phyloP scores from a whole-genome alignment of 1,284 basidiomycete species.

The Fomitiporia mediterranea region DNA sequence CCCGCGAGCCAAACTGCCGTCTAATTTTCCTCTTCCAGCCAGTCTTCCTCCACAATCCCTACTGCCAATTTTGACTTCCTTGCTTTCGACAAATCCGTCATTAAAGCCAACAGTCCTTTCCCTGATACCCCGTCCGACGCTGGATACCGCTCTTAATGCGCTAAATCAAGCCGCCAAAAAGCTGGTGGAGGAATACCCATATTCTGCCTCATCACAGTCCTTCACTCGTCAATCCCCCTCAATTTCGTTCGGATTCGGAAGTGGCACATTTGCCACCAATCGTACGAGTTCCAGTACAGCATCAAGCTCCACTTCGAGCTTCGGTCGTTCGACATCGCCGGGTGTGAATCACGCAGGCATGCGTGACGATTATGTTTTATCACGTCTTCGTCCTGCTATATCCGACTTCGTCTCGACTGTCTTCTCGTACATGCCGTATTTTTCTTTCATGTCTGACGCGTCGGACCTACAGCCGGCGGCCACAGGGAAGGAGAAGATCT shows the following conservation, averaged over 20 bases:
- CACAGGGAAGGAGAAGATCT: constrained; percentile 53
- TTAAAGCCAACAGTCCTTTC: constrained; percentile 64
- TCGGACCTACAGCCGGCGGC: constrained; percentile 38
- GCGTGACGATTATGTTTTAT: constrained; percentile 73
- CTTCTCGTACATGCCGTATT: constrained; percentile 77
- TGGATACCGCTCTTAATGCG: constrained; percentile 67
- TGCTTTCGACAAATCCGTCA: constrained; percentile 59
- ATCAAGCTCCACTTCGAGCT: constrained; percentile 26
- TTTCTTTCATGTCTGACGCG: constrained; percentile 46
- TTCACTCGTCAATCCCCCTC: constrained; percentile 25
- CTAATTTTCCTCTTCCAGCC: constrained; percentile 38
- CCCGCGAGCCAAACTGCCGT: constrained; percentile 11
- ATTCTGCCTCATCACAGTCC: constrained; percentile 42
- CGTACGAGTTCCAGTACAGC: constrained; percentile 25
- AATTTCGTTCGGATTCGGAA: constrained; percentile 23
- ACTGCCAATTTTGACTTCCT: constrained; percentile 61
- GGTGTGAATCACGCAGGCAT: constrained; percentile 42
- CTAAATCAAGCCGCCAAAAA: constrained; percentile 63
- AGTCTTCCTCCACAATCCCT: constrained; percentile 69
- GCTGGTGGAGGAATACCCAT: constrained; percentile 74
- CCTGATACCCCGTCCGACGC: constrained; percentile 72
- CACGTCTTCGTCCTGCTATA: constrained; percentile 68
- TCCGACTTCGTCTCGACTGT: constrained; percentile 69
- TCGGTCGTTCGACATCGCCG: constrained; percentile 25
- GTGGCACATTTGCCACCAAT: constrained; percentile 20